Evolutionary conservation across 805 yeast species (phyloP).

Genomic region (Ogataea kodamae): DNA sequence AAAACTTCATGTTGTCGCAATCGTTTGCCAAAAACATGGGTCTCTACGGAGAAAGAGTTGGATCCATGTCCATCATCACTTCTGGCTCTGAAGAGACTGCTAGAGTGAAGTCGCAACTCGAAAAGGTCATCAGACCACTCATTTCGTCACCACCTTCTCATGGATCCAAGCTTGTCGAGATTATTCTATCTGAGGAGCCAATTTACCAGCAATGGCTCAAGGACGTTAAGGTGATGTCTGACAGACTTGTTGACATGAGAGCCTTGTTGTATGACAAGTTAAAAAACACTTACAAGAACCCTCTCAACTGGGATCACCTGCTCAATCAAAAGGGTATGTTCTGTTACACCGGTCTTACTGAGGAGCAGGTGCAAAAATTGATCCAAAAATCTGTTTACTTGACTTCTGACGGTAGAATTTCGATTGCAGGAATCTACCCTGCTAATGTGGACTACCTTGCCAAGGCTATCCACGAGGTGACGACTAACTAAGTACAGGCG

Average conservation of each 20-base stretch:
- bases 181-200: conserved; percentile 58
- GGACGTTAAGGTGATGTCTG: conserved; percentile 77
- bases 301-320: conserved; percentile 80
- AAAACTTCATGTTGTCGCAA: conserved; percentile 68
- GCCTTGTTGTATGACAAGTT: conserved; percentile 57
- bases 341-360: conserved; percentile 78
- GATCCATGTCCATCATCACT: conserved; percentile 67
- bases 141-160: conserved; percentile 94
- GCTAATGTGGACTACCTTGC: conserved; percentile 75
- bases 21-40: conserved; percentile 96
- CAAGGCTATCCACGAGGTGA: conserved; percentile 33
- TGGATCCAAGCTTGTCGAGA: conserved; percentile 85
- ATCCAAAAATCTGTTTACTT: conserved; percentile 77
- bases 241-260: conserved; percentile 75
- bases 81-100: conserved; percentile 51
- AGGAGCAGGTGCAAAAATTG: conserved; percentile 67
- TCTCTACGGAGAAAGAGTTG: conserved; percentile 91
- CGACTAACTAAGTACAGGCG: conserved; percentile 14
- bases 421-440: conserved; percentile 84
- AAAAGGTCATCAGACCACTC: conserved; percentile 77
- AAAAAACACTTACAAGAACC: conserved; percentile 45
- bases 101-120: conserved; percentile 61
- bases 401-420: conserved; percentile 87
- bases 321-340: conserved; percentile 95
- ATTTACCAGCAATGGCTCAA: conserved; percentile 72